Base-by-base conservation (phyloP, 441 rosid species). In the Rhodomyrtus psidioides region DNA sequence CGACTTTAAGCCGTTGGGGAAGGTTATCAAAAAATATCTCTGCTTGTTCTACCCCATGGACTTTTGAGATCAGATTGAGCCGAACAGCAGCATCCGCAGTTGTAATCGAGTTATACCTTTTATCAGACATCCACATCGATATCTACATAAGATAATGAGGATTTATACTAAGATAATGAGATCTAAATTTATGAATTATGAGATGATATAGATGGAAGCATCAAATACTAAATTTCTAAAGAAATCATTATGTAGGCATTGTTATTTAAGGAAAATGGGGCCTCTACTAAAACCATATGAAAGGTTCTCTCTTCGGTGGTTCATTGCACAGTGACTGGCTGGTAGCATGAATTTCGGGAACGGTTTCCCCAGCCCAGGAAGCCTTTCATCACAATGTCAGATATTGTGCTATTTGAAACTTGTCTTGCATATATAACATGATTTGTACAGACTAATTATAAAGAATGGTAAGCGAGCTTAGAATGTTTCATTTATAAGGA, bases 31-130 rank as follows among this genome's bases (percentile, higher is more conserved):
- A 92, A 87, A 87, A 91, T 60, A 59, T 91, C 55, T 92, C 93
- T 3, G 90, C 94, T 85, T 86, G 87, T 55, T 86, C 82, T 30
- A 91, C 60, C 49, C 96, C 94, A 30, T 82, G 84, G 76, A 91
- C 92, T 76, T 92, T 90, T 12, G 90, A 86, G 17, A 92, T 91
- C 93, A 94, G 89, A 62, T 91, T 92, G 70, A 94, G 88, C 59
- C 91, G 87, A 84, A 92, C 53, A 19, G 93, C 92, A 26, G 85
- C 44, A 84, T 70, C 79, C 79, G 0, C 79, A 39, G 79, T 70
- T 5, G 79, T 70, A 70, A 70, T 70, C 1, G 79, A 26, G 0
- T 39, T 0, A 70, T 70, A 39, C 49, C 79, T 70, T 70, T 70
- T 70, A 70, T 70, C 79, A 70, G 51, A 70, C 79, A 70, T 70